Conservation (phyloP, 2,329 filamentous ascomycete genomes). For the Capronia coronata region DNA sequence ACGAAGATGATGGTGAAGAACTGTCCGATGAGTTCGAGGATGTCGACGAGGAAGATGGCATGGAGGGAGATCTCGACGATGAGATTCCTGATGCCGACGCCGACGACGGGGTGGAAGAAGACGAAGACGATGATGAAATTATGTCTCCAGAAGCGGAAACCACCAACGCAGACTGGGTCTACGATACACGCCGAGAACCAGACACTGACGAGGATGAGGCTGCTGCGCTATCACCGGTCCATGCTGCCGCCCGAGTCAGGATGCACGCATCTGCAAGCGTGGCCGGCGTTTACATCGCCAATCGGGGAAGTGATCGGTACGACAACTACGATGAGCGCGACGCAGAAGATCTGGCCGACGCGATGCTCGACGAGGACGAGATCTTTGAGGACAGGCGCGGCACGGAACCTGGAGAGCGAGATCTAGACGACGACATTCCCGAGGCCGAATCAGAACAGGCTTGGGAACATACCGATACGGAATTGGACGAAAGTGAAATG, state of each 20-base stretch:
- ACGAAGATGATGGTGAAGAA: slow-evolving; percentile 38
- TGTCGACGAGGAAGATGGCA: slow-evolving; percentile 37
- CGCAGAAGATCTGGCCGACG: slow-evolving; percentile 45
- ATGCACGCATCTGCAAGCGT: slow-evolving; percentile 10
- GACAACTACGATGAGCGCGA: slow-evolving; percentile 52
- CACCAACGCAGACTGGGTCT: slow-evolving; percentile 28
- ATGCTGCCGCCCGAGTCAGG: background rate
- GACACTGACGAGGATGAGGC: slow-evolving; percentile 19
- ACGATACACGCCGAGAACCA: slow-evolving; percentile 26
- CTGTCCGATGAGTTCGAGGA: slow-evolving; percentile 22
- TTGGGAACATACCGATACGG: slow-evolving; percentile 74
- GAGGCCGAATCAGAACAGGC: slow-evolving; percentile 51
- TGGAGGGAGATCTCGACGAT: slow-evolving; percentile 41
- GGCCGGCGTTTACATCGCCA: slow-evolving; percentile 14
- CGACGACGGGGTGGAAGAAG: slow-evolving; percentile 40
- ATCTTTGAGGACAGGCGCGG: slow-evolving; percentile 26
- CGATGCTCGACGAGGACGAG: slow-evolving; percentile 30
- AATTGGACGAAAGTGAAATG: slow-evolving; percentile 34
- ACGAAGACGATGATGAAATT: slow-evolving; percentile 40
- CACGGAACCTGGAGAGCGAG: slow-evolving; percentile 46
- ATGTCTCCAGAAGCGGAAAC: slow-evolving; percentile 13
- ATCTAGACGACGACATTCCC: slow-evolving; percentile 66
- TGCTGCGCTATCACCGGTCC: background rate
- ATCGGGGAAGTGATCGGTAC: slow-evolving; percentile 13
- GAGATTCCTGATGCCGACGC: slow-evolving; percentile 48